phyloP scores from a whole-genome alignment of 1,139 yeast species.

The Magnusiomyces suaveolens region DNA sequence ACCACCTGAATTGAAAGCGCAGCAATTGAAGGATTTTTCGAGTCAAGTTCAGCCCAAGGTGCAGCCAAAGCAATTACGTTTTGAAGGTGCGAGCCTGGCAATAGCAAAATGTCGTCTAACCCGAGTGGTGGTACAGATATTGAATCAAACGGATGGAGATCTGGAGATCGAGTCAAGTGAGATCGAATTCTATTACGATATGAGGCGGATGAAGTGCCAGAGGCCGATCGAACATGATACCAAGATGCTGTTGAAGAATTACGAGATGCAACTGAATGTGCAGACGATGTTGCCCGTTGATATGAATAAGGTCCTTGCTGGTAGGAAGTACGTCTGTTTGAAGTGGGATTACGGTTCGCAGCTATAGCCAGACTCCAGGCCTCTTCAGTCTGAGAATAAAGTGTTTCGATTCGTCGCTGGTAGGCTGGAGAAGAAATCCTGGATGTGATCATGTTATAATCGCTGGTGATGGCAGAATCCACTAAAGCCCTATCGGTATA shows the following conservation, averaged over 20 bases:
- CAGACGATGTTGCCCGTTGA: not conserved
- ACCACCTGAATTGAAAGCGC: slow-evolving; percentile 47
- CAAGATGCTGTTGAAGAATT: slow-evolving; percentile 13
- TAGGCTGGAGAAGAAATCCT: slow-evolving; percentile 29
- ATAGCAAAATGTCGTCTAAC: slow-evolving; percentile 27
- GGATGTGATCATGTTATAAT: slow-evolving; percentile 34
- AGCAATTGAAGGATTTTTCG: slow-evolving; percentile 39
- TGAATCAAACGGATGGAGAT: slow-evolving; percentile 11
- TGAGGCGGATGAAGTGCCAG: slow-evolving; percentile 7
- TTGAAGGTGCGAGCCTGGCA: slow-evolving; percentile 33
- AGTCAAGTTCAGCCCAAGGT: slow-evolving; percentile 57
- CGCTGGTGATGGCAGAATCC: slow-evolving; percentile 18
- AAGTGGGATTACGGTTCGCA: slow-evolving; percentile 58
- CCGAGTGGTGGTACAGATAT: slow-evolving; percentile 15
- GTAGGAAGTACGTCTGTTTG: not conserved
- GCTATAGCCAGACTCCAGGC: slow-evolving; percentile 88
- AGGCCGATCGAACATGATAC: slow-evolving; percentile 5
- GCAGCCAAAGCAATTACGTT: slow-evolving; percentile 45
- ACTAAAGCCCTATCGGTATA: slow-evolving; percentile 28
- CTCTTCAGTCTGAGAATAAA: slow-evolving; percentile 21
- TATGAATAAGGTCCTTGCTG: not conserved
- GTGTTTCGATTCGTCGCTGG: slow-evolving; percentile 25
- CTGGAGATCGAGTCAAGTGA: not conserved
- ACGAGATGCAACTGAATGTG: not conserved
- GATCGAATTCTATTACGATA: not conserved